Percentiles rank a stretch among this genome's conserved stretches.
phyloP scores from a whole-genome alignment of 2,329 filamentous ascomycete species.

The Fusarium sp. region DNA sequence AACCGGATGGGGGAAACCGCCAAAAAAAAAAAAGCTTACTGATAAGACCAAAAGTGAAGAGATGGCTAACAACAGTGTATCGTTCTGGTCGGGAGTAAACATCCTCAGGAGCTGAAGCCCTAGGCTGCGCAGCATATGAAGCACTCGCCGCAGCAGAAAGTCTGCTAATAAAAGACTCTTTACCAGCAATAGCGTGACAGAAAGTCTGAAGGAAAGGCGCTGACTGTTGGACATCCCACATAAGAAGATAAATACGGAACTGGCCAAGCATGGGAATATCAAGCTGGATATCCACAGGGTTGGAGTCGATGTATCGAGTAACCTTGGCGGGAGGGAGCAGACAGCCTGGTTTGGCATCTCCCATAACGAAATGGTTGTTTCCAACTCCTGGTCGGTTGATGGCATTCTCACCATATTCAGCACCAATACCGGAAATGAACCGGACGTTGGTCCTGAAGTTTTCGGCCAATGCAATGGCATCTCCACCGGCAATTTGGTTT shows the following conservation, averaged over 20 bases:
- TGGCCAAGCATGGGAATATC: conserved; percentile 83
- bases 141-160: conserved; percentile 67
- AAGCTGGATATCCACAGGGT: conserved; percentile 80
- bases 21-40: conserved; percentile 59
- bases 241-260: conserved; percentile 79
- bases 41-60: conserved; percentile 77
- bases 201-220: conserved; percentile 69
- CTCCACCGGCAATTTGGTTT: conserved; percentile 69
- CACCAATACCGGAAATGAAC: conserved; percentile 79
- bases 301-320: conserved; percentile 80
- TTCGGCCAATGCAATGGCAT: conserved; percentile 70
- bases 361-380: conserved; percentile 55
- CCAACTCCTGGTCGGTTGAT: conserved; percentile 58
- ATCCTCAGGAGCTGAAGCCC: conserved; percentile 68
- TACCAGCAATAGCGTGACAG: conserved; percentile 63
- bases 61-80: conserved; percentile 74
- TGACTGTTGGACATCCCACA: conserved; percentile 68
- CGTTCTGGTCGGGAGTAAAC: conserved; percentile 74
- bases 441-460: conserved; percentile 78
- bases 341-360: conserved; percentile 64
- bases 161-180: conserved; percentile 67
- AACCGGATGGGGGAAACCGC: not conserved
- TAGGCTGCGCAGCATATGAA: conserved; percentile 71
- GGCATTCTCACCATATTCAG: conserved; percentile 65
- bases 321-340: conserved; percentile 75